Evolutionary conservation across 176 grass and related monocot genomes (phyloP).

Genomic region (Raddia distichophylla): DNA sequence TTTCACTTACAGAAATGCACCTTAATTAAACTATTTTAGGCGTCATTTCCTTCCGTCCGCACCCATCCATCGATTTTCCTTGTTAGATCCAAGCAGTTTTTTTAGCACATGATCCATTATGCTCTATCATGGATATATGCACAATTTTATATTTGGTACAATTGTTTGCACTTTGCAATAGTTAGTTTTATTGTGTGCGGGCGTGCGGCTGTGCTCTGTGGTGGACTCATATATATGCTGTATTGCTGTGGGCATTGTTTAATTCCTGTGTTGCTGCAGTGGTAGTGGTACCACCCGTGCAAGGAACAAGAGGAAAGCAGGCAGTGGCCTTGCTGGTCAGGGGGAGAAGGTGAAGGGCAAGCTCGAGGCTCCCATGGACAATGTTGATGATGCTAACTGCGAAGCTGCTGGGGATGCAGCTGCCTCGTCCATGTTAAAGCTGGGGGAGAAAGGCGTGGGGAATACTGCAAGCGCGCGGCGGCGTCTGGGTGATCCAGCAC

Average conservation of each 20-base stretch:
- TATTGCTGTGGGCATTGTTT: too few species aligned
- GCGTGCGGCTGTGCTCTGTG: too few species aligned
- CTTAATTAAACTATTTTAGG: not conserved
- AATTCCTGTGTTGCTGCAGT: not conserved
- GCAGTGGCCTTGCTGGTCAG: not conserved
- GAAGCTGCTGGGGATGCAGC: not conserved
- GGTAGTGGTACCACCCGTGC: not conserved
- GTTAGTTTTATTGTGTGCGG: too few species aligned
- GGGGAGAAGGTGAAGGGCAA: not conserved
- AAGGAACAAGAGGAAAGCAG: not conserved
- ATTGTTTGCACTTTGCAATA: too few species aligned
- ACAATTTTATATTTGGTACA: too few species aligned
- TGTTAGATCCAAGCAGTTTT: not conserved
- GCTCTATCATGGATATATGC: not conserved
- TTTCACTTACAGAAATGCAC: not conserved
- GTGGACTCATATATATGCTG: too few species aligned
- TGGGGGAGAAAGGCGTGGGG: not conserved
- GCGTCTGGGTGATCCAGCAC: too few species aligned
- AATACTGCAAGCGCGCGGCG: not conserved
- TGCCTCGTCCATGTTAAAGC: not conserved
- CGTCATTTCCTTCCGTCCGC: not conserved
- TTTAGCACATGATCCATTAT: not conserved
- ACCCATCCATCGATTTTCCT: not conserved
- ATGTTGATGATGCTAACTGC: not conserved
- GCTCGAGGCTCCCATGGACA: too few species aligned